Evolutionary conservation across 140 eudicot genomes (phyloP).

Genomic region (Stevia rebaudiana): DNA sequence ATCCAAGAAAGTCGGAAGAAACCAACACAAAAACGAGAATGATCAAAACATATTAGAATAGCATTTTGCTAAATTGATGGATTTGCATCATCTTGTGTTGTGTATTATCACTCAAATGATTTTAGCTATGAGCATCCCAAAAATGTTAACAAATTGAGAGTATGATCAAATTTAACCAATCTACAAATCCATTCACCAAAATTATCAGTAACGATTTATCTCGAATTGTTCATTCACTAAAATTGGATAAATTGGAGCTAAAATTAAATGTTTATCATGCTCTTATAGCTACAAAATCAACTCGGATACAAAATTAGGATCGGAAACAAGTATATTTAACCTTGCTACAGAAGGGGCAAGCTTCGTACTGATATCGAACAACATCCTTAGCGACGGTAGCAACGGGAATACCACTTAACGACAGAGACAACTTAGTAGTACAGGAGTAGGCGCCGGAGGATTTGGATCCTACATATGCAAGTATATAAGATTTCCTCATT

Average conservation of each 20-base stretch:
- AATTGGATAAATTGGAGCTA: neutral
- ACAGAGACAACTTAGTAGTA: slow-evolving; percentile 14
- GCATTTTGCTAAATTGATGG: too few species aligned
- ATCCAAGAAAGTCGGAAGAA: slow-evolving; percentile 72
- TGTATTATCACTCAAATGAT: too few species aligned
- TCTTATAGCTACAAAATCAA: neutral
- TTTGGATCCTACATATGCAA: slow-evolving; percentile 17
- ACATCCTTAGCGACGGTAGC: slow-evolving; percentile 56
- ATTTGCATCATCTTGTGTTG: too few species aligned
- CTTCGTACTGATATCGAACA: slow-evolving; percentile 86
- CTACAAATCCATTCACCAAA: neutral
- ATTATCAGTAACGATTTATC: neutral
- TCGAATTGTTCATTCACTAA: neutral
- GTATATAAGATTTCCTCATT: slow-evolving; percentile 28
- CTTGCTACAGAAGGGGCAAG: slow-evolving; percentile 96
- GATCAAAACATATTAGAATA: neutral
- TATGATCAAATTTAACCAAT: neutral
- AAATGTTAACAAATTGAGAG: neutral
- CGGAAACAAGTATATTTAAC: slow-evolving; percentile 57
- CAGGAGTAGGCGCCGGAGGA: neutral
- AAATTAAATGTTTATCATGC: neutral
- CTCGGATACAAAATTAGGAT: neutral
- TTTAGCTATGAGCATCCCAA: neutral
- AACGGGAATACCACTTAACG: slow-evolving; percentile 35
- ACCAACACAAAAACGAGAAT: neutral